These are phyloP conservation scores for Heliosperma pusillum DNA, from an alignment of 148 eudicot species.

Conservation along the genomic window DNA sequence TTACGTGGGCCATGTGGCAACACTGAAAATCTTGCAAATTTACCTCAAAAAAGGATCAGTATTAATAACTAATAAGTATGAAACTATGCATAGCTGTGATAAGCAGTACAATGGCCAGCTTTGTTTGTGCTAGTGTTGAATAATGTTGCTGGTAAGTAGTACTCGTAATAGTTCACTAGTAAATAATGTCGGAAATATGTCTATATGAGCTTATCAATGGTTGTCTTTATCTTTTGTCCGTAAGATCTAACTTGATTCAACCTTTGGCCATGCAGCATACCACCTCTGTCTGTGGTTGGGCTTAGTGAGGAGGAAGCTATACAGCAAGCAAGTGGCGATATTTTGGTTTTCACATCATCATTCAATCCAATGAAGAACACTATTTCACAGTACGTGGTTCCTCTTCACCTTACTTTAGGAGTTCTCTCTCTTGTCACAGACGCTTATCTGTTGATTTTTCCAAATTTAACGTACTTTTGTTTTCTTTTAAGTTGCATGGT, in stretches of 20 bases:
- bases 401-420: not conserved
- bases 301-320: constrained; percentile 92
- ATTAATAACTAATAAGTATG: too few species aligned
- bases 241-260: constrained; percentile 2
- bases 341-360: constrained; percentile 75
- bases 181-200: not conserved
- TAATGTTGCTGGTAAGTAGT: not conserved
- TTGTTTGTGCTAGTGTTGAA: not conserved
- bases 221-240: not conserved
- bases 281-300: constrained; percentile 93
- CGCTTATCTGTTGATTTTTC: not conserved
- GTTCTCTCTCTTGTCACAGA: not conserved
- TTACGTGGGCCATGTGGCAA: not conserved
- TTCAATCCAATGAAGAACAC: constrained; percentile 97
- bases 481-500: not conserved
- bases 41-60: not conserved
- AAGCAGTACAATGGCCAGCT: not conserved
- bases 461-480: not conserved
- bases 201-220: not conserved
- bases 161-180: not conserved
- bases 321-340: constrained; percentile 80
- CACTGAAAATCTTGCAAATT: not conserved
- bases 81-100: not conserved
- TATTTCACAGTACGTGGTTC: constrained; percentile 66
- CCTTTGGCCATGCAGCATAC: constrained; percentile 65